Evolutionary conservation across 2,329 filamentous ascomycete genomes (phyloP).

Genomic region (Verticillium dahliae): DNA sequence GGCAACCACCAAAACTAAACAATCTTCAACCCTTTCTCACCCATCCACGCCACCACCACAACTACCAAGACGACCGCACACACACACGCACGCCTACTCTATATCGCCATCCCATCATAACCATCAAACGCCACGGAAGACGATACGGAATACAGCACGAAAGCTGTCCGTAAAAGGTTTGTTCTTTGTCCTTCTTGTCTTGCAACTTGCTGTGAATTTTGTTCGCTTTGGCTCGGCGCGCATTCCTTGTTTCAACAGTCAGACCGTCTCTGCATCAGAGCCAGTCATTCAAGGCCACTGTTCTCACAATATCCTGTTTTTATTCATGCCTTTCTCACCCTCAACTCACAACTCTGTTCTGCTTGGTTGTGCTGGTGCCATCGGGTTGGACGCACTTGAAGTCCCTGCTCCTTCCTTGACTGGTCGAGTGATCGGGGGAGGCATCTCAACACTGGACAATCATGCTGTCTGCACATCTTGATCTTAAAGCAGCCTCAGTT

Average conservation of each 20-base stretch:
- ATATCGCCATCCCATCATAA: neutral
- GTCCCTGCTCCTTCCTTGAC: neutral
- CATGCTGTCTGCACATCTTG: neutral
- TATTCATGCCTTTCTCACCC: neutral
- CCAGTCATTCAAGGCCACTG: neutral
- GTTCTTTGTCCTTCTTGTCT: neutral
- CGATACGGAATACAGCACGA: neutral
- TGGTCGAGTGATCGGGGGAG: neutral
- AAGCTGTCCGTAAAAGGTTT: neutral
- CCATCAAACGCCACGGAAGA: neutral
- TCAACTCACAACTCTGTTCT: neutral
- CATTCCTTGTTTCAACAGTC: neutral
- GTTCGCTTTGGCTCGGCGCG: neutral
- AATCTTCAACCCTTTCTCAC: neutral
- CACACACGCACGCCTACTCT: neutral
- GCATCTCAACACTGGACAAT: neutral
- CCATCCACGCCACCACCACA: neutral
- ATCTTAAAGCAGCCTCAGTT: neutral
- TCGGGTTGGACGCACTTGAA: neutral
- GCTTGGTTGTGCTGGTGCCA: neutral
- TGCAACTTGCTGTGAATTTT: neutral
- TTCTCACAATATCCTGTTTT: neutral
- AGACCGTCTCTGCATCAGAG: neutral
- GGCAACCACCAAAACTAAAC: neutral
- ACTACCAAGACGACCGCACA: neutral